A percentile compares a stretch with the other conserved stretches of the same genome.
Conservation (phyloP, 164 flowering plant genomes). For the Dillenia turbinata region DNA sequence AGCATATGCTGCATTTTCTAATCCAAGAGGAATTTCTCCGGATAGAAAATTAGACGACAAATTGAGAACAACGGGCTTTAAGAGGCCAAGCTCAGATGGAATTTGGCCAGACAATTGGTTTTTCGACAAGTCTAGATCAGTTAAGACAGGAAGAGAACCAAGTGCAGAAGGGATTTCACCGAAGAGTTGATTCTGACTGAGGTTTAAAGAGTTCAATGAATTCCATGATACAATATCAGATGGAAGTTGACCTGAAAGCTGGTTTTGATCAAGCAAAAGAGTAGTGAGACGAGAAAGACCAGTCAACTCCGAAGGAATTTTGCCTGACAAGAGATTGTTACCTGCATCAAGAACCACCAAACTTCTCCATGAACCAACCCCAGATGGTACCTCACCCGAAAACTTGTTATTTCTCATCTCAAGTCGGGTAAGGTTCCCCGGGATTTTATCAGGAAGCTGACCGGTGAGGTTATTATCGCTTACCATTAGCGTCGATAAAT, state of each 20-base stretch:
- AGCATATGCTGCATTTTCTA: conserved; percentile 27
- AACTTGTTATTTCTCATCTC: conserved; percentile 48
- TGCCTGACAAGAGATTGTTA: conserved; percentile 44
- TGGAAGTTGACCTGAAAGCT: conserved; percentile 41
- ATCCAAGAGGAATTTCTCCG: conserved; percentile 37
- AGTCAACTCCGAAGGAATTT: conserved; percentile 40
- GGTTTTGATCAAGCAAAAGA: conserved; percentile 45
- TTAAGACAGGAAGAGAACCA: conserved; percentile 31
- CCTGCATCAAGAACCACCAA: conserved; percentile 39
- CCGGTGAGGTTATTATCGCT: conserved; percentile 44
- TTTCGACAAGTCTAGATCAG: conserved; percentile 36
- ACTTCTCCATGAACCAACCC: conserved; percentile 19
- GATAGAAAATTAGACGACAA: conserved; percentile 44
- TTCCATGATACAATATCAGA: conserved; percentile 37
- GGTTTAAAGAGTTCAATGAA: conserved; percentile 25
- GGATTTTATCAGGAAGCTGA: conserved; percentile 33
- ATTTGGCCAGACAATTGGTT: conserved; percentile 45
- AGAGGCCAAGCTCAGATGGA: conserved; percentile 27
- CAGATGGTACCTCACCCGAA: conserved; percentile 39
- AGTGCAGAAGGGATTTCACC: conserved; percentile 40
- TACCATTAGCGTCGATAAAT: conserved; percentile 17
- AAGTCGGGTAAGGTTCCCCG: conserved; percentile 29
- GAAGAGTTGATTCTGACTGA: conserved; percentile 36
- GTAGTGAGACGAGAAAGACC: conserved; percentile 23
- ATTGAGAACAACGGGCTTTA: conserved; percentile 27